A percentile compares a stretch with the other conserved stretches of the same genome.
Conservation (phyloP, 225 moss, liverwort and hornwort species). For the Marchantia polymorpha region DNA sequence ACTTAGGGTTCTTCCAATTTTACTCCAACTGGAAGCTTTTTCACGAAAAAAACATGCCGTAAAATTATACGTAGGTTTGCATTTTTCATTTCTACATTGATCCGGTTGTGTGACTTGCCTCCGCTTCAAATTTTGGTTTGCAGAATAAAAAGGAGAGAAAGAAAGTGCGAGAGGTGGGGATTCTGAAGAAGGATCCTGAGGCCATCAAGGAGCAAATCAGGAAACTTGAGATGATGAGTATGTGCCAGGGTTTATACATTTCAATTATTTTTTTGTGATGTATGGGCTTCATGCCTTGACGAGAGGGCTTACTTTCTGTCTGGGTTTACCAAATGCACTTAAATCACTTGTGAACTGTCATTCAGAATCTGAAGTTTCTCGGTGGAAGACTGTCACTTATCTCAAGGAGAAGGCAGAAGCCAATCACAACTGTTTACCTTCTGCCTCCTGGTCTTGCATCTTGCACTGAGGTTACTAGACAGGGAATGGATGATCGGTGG, state of each 20-base stretch:
- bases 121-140: background rate
- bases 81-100: background rate
- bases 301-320: background rate
- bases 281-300: constrained; percentile 1
- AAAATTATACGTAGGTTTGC: background rate
- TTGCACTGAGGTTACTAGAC: constrained; percentile 52
- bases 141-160: constrained; percentile 86
- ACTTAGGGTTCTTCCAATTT: background rate
- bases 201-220: constrained; percentile 99
- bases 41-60: background rate
- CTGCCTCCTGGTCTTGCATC: constrained; percentile 18
- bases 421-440: background rate
- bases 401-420: constrained; percentile 8
- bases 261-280: background rate
- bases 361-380: background rate
- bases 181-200: constrained; percentile 98
- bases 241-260: constrained; percentile 35
- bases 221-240: constrained; percentile 99
- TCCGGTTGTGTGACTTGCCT: background rate
- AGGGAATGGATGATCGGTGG: constrained; percentile 69
- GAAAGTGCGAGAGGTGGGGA: constrained; percentile 99
- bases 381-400: constrained; percentile 19
- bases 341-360: constrained; percentile 14
- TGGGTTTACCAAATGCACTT: constrained; percentile 6
- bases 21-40: background rate